Conservation (phyloP, 805 yeast genomes). For the Sungouiella thailandica region DNA sequence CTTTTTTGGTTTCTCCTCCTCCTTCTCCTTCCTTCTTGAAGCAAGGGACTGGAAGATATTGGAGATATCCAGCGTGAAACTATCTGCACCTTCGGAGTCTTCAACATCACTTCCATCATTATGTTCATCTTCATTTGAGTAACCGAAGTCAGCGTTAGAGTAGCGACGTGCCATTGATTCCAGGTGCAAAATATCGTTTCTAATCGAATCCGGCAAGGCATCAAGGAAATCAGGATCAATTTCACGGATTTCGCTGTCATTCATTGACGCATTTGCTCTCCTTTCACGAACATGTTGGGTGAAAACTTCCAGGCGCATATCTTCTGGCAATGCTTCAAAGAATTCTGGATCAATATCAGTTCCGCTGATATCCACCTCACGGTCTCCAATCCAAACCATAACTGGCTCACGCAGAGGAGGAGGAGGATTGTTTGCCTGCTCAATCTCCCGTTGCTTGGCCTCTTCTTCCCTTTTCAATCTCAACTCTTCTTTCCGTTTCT, state of each 20-base stretch:
- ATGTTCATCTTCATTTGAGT: slow-evolving; percentile 15
- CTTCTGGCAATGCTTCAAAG: slow-evolving; percentile 84
- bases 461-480: slow-evolving; percentile 23
- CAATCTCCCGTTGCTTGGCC: slow-evolving; percentile 17
- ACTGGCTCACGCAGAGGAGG: slow-evolving; percentile 40
- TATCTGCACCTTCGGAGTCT: slow-evolving; percentile 4
- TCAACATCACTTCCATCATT: slow-evolving; percentile 16
- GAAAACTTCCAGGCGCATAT: slow-evolving; percentile 87
- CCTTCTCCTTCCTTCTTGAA: slow-evolving; percentile 11
- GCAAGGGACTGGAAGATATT: slow-evolving; percentile 4
- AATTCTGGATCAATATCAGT: slow-evolving; percentile 92
- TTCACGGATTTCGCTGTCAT: slow-evolving; percentile 49
- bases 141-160: slow-evolving; percentile 14
- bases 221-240: slow-evolving; percentile 76
- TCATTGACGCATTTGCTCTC: slow-evolving; percentile 49
- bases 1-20: slow-evolving; percentile 12
- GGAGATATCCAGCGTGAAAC: slow-evolving; percentile 2
- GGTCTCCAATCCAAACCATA: slow-evolving; percentile 67
- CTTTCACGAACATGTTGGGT: slow-evolving; percentile 79
- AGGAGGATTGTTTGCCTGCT: slow-evolving; percentile 1
- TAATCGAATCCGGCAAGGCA: slow-evolving; percentile 66
- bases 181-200: slow-evolving; percentile 59
- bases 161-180: slow-evolving; percentile 44
- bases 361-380: slow-evolving; percentile 79
- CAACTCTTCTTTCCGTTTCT: slow-evolving; percentile 29